Evolutionary conservation across 2,329 filamentous ascomycete genomes (phyloP), one percentile per base, ranked within the genome.

Genomic region (Aspergillus sp.): DNA sequence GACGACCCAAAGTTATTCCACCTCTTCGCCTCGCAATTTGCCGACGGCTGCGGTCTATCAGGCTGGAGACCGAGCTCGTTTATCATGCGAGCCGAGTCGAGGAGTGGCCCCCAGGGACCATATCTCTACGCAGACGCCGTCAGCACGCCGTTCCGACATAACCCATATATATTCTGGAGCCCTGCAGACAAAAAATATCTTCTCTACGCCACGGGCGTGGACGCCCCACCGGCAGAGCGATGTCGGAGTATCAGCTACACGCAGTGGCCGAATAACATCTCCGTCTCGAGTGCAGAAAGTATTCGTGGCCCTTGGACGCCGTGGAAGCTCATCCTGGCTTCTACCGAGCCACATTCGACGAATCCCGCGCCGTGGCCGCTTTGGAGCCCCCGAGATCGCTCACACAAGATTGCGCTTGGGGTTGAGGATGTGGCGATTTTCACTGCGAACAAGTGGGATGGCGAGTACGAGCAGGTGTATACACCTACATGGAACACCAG

Each of bases 61-160:
- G 80, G 78, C n/a, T 84, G 82, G 81, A 73, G 77, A 11, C 81
- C 81, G 0, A 81, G 78, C 54, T 80, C 78, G 19, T 79, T 76
- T 19, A 72, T 83, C 19, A 77, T 81, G 30, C 72, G 81, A 17
- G 81, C 82, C 1, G 82, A 82, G 62, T 82, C 81, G 0, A 53
- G 53, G 7, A 75, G 66, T 0, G 82, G 81, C 0, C 81, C 82
- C 0, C 70, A 74, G 11, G 82, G 82, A 0, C 82, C 81, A 0
- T 84, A 83, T 49, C 53, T 62, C 4, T 83, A 76, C 57, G 76
- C 72, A 0, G 74, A 80, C 17, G 74, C 76, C 5, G 68, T 84
- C 0, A 74, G 76, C 2, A 70, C 73, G 2, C 77, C 76, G 2
- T 84, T 84, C 47, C 76, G 75, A 0, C 82, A 84, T 60, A 84